Percentiles rank a stretch among this genome's conserved stretches.
These are phyloP conservation scores for Silene conica DNA, from an alignment of 148 eudicot species.

Conservation along the genomic window DNA sequence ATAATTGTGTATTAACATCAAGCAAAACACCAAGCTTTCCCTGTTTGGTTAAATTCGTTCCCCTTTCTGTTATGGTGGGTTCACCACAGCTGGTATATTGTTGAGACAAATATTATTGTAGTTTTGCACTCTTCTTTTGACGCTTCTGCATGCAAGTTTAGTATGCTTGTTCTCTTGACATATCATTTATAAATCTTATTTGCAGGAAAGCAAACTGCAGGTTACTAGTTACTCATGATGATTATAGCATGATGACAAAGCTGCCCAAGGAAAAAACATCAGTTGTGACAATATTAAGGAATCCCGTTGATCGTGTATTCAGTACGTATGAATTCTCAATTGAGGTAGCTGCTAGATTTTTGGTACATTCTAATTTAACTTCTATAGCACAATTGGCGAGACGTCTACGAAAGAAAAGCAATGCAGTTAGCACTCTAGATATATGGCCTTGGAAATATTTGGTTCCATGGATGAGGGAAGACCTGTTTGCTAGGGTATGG, in stretches of 20 bases:
- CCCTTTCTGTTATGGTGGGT: not conserved
- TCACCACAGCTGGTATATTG: not conserved
- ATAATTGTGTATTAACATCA: not conserved
- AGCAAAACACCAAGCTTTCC: not conserved
- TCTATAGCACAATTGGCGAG: slow-evolving; percentile 49
- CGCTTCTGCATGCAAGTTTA: not conserved
- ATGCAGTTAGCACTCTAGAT: slow-evolving; percentile 70
- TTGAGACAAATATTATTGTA: not conserved
- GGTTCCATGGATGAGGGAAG: slow-evolving; percentile 99
- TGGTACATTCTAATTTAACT: slow-evolving; percentile 86
- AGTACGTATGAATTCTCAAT: slow-evolving; percentile 91
- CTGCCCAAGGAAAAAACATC: slow-evolving; percentile 78
- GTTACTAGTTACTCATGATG: slow-evolving; percentile 84
- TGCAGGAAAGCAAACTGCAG: slow-evolving; percentile 81
- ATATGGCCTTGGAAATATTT: slow-evolving; percentile 99
- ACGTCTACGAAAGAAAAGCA: slow-evolving; percentile 49
- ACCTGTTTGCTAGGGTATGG: slow-evolving; percentile 86
- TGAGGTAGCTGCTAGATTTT: slow-evolving; percentile 90
- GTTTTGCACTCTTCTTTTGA: not conserved
- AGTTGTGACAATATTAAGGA: slow-evolving; percentile 84
- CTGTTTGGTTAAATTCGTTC: not conserved
- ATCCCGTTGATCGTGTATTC: slow-evolving; percentile 89
- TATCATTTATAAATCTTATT: not conserved
- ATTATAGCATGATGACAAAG: slow-evolving; percentile 88
- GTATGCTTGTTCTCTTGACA: slow-evolving; percentile 8